Base-by-base conservation (phyloP, 1,139 yeast genomes). In the Debaryomycetaceae sp. region DNA sequence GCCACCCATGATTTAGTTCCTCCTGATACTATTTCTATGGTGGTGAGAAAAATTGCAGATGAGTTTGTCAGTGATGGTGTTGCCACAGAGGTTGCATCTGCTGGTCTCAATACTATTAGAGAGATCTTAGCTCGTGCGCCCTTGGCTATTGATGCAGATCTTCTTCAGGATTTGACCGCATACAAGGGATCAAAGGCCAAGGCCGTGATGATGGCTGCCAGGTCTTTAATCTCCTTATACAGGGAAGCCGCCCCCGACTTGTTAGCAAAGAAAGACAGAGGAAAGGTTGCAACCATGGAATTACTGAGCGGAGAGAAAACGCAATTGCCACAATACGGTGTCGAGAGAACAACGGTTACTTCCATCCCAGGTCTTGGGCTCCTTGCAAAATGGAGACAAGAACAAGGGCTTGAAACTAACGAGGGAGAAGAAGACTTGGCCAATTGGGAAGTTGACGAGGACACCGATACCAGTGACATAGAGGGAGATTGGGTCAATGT, bases 11-110 rank as follows among this genome's bases (percentile, higher is more conserved):
- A 94, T 56, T 73, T 91, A 56, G 96, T 92, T 6, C 98, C 99
- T 26, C 98, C 98, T 2, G 98, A 94, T 59, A 79, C 81, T 11
- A 79, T 92, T 42, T 70, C 77, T 36, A 81, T 85, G 37, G 80
- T 92, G 49, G 83, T 92, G 7, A 78, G 96, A 44, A 92, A 91
- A 59, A 83, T 92, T 52, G 98, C 98, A 2, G 95, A 92, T 64
- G 98, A 94, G 64, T 92, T 92, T 56, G 97, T 92, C 35, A 87
- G 96, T 52, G 98, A 92, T 58, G 98, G 98, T 71, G 98, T 92
- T 31, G 89, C 98, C 8, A 83, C 96, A 17, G 97, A 92, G 65
- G 98, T 91, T 41, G 97, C 98, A 9, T 89, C 97, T 37, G 98
- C 98, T 3, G 99, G 99, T 55, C 73, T 92, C 48, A 92, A 92